phyloP scores from a whole-genome alignment of 2,329 filamentous ascomycete genomes.

The Zopfia rhizophila region DNA sequence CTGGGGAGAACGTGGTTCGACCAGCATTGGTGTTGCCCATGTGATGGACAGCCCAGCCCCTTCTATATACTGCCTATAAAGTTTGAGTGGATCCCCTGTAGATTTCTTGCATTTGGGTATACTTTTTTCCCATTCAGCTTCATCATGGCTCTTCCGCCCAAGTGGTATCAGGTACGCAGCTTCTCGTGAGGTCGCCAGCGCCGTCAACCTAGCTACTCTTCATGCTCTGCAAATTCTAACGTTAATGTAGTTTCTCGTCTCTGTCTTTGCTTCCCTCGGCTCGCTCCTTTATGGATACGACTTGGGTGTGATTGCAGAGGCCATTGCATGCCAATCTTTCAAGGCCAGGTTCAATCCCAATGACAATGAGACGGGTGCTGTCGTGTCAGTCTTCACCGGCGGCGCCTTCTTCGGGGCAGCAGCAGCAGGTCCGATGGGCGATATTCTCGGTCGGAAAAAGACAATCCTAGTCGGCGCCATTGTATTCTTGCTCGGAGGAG shows the following conservation, averaged over 20 bases:
- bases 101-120: constrained; percentile 21
- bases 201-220: background rate
- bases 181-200: background rate
- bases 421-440: constrained; percentile 70
- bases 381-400: constrained; percentile 81
- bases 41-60: constrained; percentile 14
- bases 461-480: constrained; percentile 78
- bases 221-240: constrained; percentile 20
- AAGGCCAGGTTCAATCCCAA: constrained; percentile 52
- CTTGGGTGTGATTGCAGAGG: constrained; percentile 69
- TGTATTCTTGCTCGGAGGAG: constrained; percentile 77
- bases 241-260: constrained; percentile 62
- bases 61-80: constrained; percentile 31
- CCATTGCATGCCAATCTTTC: constrained; percentile 60
- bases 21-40: constrained; percentile 22
- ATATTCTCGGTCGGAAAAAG: constrained; percentile 73
- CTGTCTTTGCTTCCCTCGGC: constrained; percentile 68
- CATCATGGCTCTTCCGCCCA: constrained; percentile 65
- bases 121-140: constrained; percentile 19
- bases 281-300: constrained; percentile 70
- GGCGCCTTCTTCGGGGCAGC: constrained; percentile 77
- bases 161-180: constrained; percentile 66
- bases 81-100: constrained; percentile 7
- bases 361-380: constrained; percentile 64
- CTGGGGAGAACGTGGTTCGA: constrained; percentile 25